A percentile compares a stretch with the other conserved stretches of the same genome.
Evolutionary conservation across 176 grass and related monocot genomes (phyloP).

Genomic region (Panicum miliaceum): DNA sequence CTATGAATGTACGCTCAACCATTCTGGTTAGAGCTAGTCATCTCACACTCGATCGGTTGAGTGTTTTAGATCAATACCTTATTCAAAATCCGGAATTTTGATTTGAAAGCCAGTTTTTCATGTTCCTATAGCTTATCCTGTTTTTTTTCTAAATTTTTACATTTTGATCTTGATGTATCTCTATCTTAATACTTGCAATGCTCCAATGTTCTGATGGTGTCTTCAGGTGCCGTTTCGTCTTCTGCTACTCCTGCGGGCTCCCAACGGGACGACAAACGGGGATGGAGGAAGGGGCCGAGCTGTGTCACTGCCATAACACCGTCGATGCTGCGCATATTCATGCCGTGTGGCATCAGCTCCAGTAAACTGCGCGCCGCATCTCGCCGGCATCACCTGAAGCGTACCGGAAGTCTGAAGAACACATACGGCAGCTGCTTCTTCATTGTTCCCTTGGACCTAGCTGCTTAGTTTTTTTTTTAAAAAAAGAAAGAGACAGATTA

Average conservation of each 20-base stretch:
- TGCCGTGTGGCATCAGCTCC: neutral
- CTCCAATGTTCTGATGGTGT: neutral
- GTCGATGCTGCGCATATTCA: neutral
- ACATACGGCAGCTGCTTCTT: neutral
- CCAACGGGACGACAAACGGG: neutral
- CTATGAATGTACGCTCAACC: neutral
- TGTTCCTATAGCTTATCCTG: no score
- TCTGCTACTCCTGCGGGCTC: constrained; percentile 14
- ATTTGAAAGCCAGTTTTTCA: neutral
- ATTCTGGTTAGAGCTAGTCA: neutral
- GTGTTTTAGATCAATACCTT: neutral
- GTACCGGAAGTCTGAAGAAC: neutral
- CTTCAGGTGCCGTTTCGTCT: constrained; percentile 27
- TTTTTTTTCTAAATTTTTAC: neutral
- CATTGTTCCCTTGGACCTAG: neutral
- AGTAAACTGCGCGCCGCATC: neutral
- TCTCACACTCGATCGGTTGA: neutral
- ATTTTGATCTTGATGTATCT: neutral
- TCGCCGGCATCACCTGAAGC: neutral
- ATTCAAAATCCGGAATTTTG: neutral
- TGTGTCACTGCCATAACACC: neutral
- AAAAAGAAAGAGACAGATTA: no score
- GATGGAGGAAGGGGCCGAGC: neutral
- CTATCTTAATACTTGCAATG: neutral
- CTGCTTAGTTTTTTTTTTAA: neutral